phyloP scores from a whole-genome alignment of 331 rosid genomes.

The Stylosanthes scabra region DNA sequence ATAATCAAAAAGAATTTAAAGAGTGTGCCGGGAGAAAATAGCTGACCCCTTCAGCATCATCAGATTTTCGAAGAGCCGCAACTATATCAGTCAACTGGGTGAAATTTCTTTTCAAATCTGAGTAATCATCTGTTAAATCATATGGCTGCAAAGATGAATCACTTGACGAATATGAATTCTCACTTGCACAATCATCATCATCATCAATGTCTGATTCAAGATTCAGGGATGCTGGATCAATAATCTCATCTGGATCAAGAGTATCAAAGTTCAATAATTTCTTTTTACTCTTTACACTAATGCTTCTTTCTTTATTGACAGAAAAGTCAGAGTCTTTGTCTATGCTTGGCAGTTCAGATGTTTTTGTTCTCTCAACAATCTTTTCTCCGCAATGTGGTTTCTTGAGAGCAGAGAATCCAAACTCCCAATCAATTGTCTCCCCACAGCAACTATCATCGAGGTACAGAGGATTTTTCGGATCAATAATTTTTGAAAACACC shows the following conservation, averaged over 20 bases:
- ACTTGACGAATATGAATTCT: conserved; percentile 68
- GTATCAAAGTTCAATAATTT: conserved; percentile 57
- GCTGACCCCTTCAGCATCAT: conserved; percentile 95
- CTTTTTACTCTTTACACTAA: conserved; percentile 54
- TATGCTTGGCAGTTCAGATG: conserved; percentile 42
- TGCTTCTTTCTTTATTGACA: conserved; percentile 42
- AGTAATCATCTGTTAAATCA: conserved; percentile 85
- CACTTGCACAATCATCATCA: conserved; percentile 69
- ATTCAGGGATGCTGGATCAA: conserved; percentile 79
- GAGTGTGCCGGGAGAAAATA: conserved; percentile 30
- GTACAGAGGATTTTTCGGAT: conserved; percentile 90
- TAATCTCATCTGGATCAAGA: conserved; percentile 94
- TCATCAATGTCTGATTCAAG: conserved; percentile 58
- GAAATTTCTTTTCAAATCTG: conserved; percentile 79
- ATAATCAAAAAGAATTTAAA: conserved; percentile 30
- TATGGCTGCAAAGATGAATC: conserved; percentile 90
- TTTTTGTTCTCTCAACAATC: conserved; percentile 38
- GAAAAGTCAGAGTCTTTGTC: conserved; percentile 43
- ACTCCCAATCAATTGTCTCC: conserved; percentile 85
- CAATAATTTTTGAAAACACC: conserved; percentile 85
- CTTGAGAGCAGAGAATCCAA: conserved; percentile 58
- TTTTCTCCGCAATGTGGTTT: conserved; percentile 50
- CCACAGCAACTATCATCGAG: conserved; percentile 83
- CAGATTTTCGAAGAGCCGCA: conserved; percentile 86
- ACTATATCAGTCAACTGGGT: conserved; percentile 87